Conservation (phyloP, 257 asterid genomes). For the Verbascum thapsus region DNA sequence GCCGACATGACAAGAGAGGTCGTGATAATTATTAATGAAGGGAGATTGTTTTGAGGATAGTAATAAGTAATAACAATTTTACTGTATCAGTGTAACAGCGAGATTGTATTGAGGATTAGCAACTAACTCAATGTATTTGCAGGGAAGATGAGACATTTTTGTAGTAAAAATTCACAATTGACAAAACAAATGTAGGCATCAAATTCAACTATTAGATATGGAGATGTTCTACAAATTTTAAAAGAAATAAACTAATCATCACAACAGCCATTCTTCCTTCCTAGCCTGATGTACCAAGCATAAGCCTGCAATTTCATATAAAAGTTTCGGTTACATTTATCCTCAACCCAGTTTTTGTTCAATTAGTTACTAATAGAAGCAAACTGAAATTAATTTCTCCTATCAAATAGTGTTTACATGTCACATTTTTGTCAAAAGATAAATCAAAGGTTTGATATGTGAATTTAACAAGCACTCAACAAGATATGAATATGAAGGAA, state of each 20-base stretch:
- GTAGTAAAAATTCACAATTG: conserved; percentile 16
- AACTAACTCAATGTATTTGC: no score
- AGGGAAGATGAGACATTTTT: background rate
- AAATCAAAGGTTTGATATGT: conserved; percentile 8
- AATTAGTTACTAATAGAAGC: background rate
- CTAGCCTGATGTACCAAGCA: conserved; percentile 26
- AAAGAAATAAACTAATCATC: conserved; percentile 32
- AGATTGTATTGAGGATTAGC: no score
- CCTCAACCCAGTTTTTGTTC: background rate
- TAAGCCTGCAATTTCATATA: conserved; percentile 34
- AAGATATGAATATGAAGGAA: background rate
- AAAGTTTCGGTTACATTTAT: conserved; percentile 1
- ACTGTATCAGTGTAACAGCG: no score
- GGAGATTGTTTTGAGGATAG: no score
- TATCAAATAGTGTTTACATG: background rate
- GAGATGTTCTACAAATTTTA: conserved; percentile 32
- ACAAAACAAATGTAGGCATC: conserved; percentile 15
- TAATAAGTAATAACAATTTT: no score
- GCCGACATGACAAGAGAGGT: no score
- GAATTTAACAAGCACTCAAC: no score
- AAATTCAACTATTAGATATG: conserved; percentile 26
- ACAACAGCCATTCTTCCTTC: conserved; percentile 28
- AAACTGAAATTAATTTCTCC: no score
- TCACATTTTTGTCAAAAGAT: background rate
- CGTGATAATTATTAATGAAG: no score